Base-by-base conservation (phyloP, 768 basidiomycete genomes). In the Trametes cinnabarina region DNA sequence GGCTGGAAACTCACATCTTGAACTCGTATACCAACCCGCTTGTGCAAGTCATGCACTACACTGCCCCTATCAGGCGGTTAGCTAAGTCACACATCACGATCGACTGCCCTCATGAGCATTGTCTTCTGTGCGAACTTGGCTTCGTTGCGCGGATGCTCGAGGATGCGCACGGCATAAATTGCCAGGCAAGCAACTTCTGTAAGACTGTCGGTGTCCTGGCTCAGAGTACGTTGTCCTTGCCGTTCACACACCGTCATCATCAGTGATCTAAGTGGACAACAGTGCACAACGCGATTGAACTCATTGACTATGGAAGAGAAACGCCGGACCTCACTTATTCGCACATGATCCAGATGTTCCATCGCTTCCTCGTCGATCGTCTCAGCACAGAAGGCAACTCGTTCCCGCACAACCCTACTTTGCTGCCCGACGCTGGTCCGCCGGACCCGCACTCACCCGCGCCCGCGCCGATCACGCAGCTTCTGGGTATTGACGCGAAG, bases 141-240 rank as follows among this genome's bases (percentile, higher is more conserved):
- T 98, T 98, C 67, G 82, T 96, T 23, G 88, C 87, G 57, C 82
- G 93, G 28, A 99, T 98, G 96, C 79, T 99, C 34, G 93, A 96
- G 71, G 95, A 98, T 67, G 96, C 97, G 0, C 80, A 79, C 37
- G 97, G 97, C 0, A 91, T 82, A 19, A 98, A 99, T 65, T 98
- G 96, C 66, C 96, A 98, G 71, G 86, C 94, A 5, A 94, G 89
- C 71, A 99, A 99, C 71, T 99, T 98, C 66, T 98, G 94, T 71
- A 89, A 93, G 72, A 90, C 94, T 2, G 90, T 98, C 43, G 88
- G 91, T 17, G 86, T 92, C 3, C 81, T 94, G 30, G 90, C 92
- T 6, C 92, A 94, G 73, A 85, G 94, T 94, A 65, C 49, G 71
- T 64, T 2, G 37, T 23, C 25, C 20, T 17, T 19, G 11, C 39